Conservation (phyloP, 1,284 basidiomycete species). For the Coriolopsis trogii region DNA sequence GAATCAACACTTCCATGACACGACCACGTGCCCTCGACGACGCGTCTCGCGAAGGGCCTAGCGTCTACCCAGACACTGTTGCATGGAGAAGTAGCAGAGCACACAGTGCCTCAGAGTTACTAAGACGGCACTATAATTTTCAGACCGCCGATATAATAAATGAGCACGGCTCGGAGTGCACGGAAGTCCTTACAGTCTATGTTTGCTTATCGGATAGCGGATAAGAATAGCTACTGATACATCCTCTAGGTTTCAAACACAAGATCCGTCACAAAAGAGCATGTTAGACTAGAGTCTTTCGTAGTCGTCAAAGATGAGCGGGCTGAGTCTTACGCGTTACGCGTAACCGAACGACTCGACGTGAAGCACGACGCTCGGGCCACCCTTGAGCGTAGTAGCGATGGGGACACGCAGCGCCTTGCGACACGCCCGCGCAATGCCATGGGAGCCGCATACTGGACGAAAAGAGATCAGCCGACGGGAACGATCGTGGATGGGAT, state of each 20-base stretch:
- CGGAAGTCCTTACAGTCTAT: too few species aligned
- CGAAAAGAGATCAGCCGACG: neutral
- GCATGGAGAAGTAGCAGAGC: too few species aligned
- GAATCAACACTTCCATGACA: too few species aligned
- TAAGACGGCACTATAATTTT: too few species aligned
- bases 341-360: slow-evolving; percentile 52
- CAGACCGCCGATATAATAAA: too few species aligned
- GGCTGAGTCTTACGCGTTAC: too few species aligned
- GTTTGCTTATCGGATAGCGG: too few species aligned
- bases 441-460: slow-evolving; percentile 51
- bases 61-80: too few species aligned
- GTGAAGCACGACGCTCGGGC: slow-evolving; percentile 46
- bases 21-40: too few species aligned
- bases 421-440: slow-evolving; percentile 43
- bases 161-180: too few species aligned
- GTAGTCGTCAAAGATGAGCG: neutral
- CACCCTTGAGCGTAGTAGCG: slow-evolving; percentile 43
- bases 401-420: slow-evolving; percentile 40
- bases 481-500: neutral
- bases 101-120: too few species aligned
- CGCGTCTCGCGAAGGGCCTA: too few species aligned
- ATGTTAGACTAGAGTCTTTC: neutral
- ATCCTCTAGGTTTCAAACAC: neutral
- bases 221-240: neutral
- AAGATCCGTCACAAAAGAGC: neutral